phyloP scores from a whole-genome alignment of 2,329 filamentous ascomycete species.

The Penicillium sp. region DNA sequence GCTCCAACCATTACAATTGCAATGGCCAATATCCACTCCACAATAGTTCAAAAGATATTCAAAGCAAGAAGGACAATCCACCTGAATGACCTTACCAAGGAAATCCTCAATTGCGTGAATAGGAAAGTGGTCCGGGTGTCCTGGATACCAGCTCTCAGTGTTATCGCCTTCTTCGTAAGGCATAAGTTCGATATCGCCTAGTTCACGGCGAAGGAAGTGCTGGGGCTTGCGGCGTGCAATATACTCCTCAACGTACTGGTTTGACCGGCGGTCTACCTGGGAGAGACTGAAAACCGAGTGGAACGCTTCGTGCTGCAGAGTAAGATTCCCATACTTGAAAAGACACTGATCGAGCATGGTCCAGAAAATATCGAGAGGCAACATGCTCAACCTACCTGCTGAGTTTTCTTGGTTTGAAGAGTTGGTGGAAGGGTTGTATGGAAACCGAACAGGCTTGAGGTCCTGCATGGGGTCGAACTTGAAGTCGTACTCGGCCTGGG shows the following conservation, averaged over 20 bases:
- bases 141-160: not conserved
- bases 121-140: slow-evolving; percentile 13
- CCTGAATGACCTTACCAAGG: slow-evolving; percentile 10
- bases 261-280: slow-evolving; percentile 1
- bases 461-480: not conserved
- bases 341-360: slow-evolving; percentile 18
- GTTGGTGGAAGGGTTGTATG: not conserved
- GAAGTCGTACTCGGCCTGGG: not conserved
- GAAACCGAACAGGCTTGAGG: not conserved
- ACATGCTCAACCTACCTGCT: slow-evolving; percentile 11
- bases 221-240: not conserved
- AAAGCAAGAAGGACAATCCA: slow-evolving; percentile 25
- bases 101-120: slow-evolving; percentile 9
- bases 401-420: not conserved
- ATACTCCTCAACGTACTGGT: slow-evolving; percentile 4
- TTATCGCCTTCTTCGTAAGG: not conserved
- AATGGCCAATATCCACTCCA: slow-evolving; percentile 2
- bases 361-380: slow-evolving; percentile 19
- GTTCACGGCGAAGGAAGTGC: slow-evolving; percentile 2
- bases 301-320: slow-evolving; percentile 17
- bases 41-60: slow-evolving; percentile 9
- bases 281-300: slow-evolving; percentile 10
- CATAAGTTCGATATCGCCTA: not conserved
- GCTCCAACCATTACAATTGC: slow-evolving; percentile 26
- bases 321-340: not conserved